Percentiles rank a stretch among this genome's conserved stretches.
phyloP scores from a whole-genome alignment of 148 eudicot species.

The Cornus florida region DNA sequence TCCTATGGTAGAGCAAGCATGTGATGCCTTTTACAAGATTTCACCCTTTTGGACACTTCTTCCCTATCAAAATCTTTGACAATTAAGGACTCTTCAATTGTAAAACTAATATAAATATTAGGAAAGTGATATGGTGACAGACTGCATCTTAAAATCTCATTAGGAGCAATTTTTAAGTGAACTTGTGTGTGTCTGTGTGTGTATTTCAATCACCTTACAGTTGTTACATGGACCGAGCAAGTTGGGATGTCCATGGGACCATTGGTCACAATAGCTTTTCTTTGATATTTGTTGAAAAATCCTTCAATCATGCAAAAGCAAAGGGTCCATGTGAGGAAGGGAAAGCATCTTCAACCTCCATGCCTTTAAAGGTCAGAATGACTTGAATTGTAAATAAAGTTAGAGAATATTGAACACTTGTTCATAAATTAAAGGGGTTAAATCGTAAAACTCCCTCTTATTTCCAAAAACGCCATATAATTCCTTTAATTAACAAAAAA shows the following conservation, averaged over 20 bases:
- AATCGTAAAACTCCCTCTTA: too few species aligned
- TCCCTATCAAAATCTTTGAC: slow-evolving; percentile 14
- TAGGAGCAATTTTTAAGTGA: background rate
- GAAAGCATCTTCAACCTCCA: slow-evolving; percentile 15
- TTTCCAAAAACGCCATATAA: too few species aligned
- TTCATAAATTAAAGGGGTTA: background rate
- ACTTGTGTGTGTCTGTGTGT: background rate
- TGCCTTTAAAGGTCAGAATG: background rate
- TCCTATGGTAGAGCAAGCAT: background rate
- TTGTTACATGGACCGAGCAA: background rate
- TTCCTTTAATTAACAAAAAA: too few species aligned
- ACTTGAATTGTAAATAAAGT: background rate
- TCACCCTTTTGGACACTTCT: slow-evolving; percentile 2
- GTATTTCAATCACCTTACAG: too few species aligned
- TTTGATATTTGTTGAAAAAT: background rate
- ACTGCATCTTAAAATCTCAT: background rate
- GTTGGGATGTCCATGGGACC: background rate
- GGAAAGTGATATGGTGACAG: background rate
- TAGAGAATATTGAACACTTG: background rate
- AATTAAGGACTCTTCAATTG: background rate
- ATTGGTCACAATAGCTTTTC: background rate
- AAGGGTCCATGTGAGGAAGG: slow-evolving; percentile 6
- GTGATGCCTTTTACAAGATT: background rate
- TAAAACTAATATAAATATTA: background rate
- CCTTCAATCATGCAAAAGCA: slow-evolving; percentile 14